These are phyloP conservation scores for Colletotrichum sansevieriae DNA, from an alignment of 2,329 filamentous ascomycete species.

Conservation along the genomic window DNA sequence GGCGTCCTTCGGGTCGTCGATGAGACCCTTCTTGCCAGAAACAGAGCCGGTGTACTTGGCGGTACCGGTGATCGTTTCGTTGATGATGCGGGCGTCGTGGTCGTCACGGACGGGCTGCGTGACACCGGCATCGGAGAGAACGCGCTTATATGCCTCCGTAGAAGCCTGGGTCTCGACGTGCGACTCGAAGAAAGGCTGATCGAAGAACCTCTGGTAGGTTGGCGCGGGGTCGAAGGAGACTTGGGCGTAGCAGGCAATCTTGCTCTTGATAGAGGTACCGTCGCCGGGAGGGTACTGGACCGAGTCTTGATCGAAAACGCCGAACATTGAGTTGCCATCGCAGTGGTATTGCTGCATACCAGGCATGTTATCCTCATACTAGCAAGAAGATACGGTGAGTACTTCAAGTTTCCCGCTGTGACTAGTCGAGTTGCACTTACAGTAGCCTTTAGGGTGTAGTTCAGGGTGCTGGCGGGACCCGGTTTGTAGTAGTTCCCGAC, in stretches of 20 bases:
- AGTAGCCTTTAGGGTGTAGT: slow-evolving; percentile 46
- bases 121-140: slow-evolving; percentile 50
- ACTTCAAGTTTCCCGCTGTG: too few relatives aligned
- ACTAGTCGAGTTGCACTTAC: slow-evolving; percentile 11
- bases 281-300: slow-evolving; percentile 46
- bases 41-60: slow-evolving; percentile 49
- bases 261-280: slow-evolving; percentile 42
- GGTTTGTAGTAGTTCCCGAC: slow-evolving; percentile 52
- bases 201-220: slow-evolving; percentile 49
- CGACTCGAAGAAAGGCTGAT: slow-evolving; percentile 48
- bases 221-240: slow-evolving; percentile 47
- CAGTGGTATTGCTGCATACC: slow-evolving; percentile 52
- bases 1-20: slow-evolving; percentile 50
- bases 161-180: slow-evolving; percentile 48
- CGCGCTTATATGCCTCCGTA: slow-evolving; percentile 52
- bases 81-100: slow-evolving; percentile 51
- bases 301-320: slow-evolving; percentile 47
- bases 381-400: fast-evolving
- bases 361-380: slow-evolving; percentile 50
- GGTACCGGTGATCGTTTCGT: slow-evolving; percentile 49
- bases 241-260: slow-evolving; percentile 50
- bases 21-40: slow-evolving; percentile 49
- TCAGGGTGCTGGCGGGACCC: slow-evolving; percentile 48
- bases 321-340: slow-evolving; percentile 50
- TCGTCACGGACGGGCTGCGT: slow-evolving; percentile 49